Conservation (phyloP, 2,329 filamentous ascomycete species). For the Aspergillus aculeatus region DNA sequence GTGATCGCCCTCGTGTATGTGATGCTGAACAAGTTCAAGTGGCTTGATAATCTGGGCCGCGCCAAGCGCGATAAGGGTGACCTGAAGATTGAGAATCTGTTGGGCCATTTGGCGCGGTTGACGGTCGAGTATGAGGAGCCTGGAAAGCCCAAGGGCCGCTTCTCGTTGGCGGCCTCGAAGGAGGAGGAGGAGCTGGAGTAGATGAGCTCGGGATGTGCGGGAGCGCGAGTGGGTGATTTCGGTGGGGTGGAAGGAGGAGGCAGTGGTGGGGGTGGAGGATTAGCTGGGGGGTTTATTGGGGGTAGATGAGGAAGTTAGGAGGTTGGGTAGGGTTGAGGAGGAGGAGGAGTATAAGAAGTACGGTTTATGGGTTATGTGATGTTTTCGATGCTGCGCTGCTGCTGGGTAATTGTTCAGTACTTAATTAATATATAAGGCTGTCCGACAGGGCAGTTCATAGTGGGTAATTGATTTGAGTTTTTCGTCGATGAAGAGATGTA, state of each 20-base stretch:
- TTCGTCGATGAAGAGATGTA: no score
- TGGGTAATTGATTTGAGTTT: conserved; percentile 26
- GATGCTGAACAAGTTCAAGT: conserved; percentile 45
- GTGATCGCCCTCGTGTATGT: conserved; percentile 54
- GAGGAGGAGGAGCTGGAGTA: conserved; percentile 47
- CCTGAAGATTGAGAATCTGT: conserved; percentile 52
- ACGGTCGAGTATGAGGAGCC: conserved; percentile 51
- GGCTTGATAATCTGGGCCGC: conserved; percentile 50
- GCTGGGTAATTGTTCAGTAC: background rate
- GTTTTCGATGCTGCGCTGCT: background rate
- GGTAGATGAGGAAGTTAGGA: no score
- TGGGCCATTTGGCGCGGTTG: conserved; percentile 50
- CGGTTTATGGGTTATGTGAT: background rate
- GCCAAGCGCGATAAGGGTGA: conserved; percentile 48
- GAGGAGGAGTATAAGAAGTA: background rate
- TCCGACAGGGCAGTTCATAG: background rate
- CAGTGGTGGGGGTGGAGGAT: no score
- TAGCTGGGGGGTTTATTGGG: no score
- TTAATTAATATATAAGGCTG: background rate
- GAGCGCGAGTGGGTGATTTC: background rate
- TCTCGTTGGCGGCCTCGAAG: conserved; percentile 42
- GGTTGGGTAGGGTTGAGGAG: background rate
- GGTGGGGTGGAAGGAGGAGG: background rate
- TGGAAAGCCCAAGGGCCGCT: conserved; percentile 45
- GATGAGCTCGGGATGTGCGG: background rate